Evolutionary conservation across 2,329 filamentous ascomycete species (phyloP).

Genomic region (Niveomyces coronatus): DNA sequence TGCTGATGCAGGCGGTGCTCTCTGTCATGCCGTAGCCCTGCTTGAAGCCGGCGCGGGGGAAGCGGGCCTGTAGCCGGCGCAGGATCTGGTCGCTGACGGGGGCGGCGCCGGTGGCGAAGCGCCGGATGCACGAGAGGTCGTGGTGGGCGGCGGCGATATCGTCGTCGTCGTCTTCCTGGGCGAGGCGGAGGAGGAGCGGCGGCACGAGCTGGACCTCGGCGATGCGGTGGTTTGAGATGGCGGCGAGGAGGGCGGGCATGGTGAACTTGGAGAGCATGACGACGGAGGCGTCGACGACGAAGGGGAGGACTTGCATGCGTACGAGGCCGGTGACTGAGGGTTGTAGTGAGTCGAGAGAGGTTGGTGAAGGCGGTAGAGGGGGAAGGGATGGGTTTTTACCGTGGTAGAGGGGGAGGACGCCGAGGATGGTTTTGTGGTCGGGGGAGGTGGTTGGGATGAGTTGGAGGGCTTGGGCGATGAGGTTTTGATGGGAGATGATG

Average conservation of each 20-base stretch:
- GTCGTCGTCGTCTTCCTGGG: too few species aligned
- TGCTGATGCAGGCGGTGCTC: slow-evolving; percentile 63
- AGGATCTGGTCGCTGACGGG: slow-evolving; percentile 12
- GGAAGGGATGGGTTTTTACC: slow-evolving; percentile 10
- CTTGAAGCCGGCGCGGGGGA: slow-evolving; percentile 13
- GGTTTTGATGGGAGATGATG: slow-evolving; percentile 16
- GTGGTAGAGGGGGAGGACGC: slow-evolving; percentile 18
- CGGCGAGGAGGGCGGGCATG: slow-evolving; percentile 13
- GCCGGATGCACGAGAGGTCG: slow-evolving; percentile 10
- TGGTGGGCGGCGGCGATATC: slow-evolving; percentile 14
- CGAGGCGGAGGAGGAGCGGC: slow-evolving; percentile 16
- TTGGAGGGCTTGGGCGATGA: slow-evolving; percentile 15
- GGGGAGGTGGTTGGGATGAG: slow-evolving; percentile 6
- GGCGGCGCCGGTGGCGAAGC: slow-evolving; percentile 12
- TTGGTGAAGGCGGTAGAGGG: not conserved
- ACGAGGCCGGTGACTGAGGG: slow-evolving; percentile 2
- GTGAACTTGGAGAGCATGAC: slow-evolving; percentile 16
- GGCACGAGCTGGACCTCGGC: slow-evolving; percentile 17
- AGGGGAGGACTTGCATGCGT: slow-evolving; percentile 2
- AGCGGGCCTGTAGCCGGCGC: slow-evolving; percentile 6
- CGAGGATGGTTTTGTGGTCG: slow-evolving; percentile 11
- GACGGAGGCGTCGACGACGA: slow-evolving; percentile 14
- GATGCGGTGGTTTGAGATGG: slow-evolving; percentile 13
- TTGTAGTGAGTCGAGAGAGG: not conserved
- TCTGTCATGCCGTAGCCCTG: slow-evolving; percentile 79